Conservation (phyloP, 805 yeast genomes). For the Komagataella kurtzmanii region DNA sequence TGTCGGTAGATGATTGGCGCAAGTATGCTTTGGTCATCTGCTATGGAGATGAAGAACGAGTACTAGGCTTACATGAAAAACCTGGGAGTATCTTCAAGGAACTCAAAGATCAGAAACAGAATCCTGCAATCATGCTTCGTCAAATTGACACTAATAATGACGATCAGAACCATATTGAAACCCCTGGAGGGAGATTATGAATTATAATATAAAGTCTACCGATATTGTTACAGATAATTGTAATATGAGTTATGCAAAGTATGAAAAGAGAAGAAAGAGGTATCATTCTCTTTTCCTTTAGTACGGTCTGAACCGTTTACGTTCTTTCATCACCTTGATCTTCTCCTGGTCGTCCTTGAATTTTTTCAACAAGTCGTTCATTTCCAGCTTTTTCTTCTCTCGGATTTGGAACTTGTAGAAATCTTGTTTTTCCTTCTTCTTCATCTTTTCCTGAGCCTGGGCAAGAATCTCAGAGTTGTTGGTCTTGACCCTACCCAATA, state of each 20-base stretch:
- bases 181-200: constrained; percentile 29
- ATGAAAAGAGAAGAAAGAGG: neutral
- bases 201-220: neutral
- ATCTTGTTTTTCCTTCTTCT: constrained; percentile 72
- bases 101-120: constrained; percentile 70
- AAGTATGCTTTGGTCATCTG: constrained; percentile 82
- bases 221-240: neutral
- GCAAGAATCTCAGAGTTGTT: constrained; percentile 13
- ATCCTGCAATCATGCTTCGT: constrained; percentile 86
- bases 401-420: constrained; percentile 94
- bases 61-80: constrained; percentile 70
- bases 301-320: constrained; percentile 78
- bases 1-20: constrained; percentile 71
- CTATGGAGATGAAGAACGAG: constrained; percentile 82
- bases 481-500: constrained; percentile 34
- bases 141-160: constrained; percentile 34
- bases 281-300: constrained; percentile 13
- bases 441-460: constrained; percentile 33
- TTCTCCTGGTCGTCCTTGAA: constrained; percentile 87
- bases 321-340: constrained; percentile 65
- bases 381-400: constrained; percentile 83
- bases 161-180: constrained; percentile 16
- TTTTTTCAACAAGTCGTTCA: constrained; percentile 72
- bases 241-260: neutral
- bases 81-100: constrained; percentile 82